Evolutionary conservation across 306 rosid genomes (phyloP).

Genomic region (Quercus parvula): DNA sequence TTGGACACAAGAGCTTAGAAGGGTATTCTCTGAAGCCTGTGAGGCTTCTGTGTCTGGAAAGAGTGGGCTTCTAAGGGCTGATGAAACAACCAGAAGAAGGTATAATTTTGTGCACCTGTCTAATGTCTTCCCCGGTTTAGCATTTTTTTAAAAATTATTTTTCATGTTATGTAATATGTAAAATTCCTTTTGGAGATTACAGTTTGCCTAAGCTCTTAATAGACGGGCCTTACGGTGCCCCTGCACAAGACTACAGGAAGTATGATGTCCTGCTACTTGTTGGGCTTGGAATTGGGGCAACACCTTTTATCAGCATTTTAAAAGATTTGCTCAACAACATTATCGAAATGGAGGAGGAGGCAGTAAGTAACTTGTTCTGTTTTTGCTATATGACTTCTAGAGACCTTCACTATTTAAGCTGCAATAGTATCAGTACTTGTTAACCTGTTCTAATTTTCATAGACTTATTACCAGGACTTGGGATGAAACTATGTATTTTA

Average conservation of each 20-base stretch:
- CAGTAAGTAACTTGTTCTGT: slow-evolving; percentile 53
- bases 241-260: slow-evolving; percentile 88
- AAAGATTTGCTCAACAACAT: slow-evolving; percentile 93
- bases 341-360: slow-evolving; percentile 90
- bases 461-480: background rate
- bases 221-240: slow-evolving; percentile 98
- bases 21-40: slow-evolving; percentile 88
- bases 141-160: background rate
- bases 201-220: slow-evolving; percentile 93
- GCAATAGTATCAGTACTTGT: background rate
- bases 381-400: background rate
- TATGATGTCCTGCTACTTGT: slow-evolving; percentile 93
- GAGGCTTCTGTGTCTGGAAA: slow-evolving; percentile 91
- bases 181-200: slow-evolving; percentile 20
- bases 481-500: background rate
- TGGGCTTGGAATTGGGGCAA: slow-evolving; percentile 98
- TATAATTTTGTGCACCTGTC: slow-evolving; percentile 18
- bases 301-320: slow-evolving; percentile 95
- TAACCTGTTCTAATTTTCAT: background rate
- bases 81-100: slow-evolving; percentile 94
- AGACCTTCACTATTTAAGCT: background rate
- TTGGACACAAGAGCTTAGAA: slow-evolving; percentile 97
- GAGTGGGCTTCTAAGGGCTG: slow-evolving; percentile 97
- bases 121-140: slow-evolving; percentile 2
- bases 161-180: background rate